Base-by-base conservation (phyloP, 2,329 filamentous ascomycete species). In the Phialophora expanda region DNA sequence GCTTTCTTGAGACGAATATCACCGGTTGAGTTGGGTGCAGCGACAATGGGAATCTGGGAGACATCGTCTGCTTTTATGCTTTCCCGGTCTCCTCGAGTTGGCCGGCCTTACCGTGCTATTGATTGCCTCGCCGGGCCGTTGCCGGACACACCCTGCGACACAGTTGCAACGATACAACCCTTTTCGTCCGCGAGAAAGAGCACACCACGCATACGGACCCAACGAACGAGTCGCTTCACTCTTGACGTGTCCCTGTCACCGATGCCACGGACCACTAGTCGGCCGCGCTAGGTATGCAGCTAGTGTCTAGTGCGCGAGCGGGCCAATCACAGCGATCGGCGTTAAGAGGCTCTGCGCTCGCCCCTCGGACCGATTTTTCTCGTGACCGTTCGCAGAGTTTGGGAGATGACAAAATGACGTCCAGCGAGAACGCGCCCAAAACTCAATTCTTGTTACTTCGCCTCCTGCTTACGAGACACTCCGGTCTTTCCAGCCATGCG, bases 271-370 rank as follows among this genome's bases (percentile, higher is more conserved):
- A 22, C 12, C 14, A n/a, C 2, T 4, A 51, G 9, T 44, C 17
- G 17, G 7, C 6, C n/a, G 38, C 4, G 12, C 4, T 5, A 14
- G 14, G 46, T 56, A 62, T 69, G 67, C 67, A 65, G 61, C 67
- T 69, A 69, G 38, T 58, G n/a, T 12, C 53, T 66, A 69, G 67
- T 56, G 56, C 44, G 64, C 67, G 67, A 69, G 34, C 64, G 9
- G 44, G 50, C 67, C 64, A 69, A 69, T 66, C 57, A n/a, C 38
- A 44, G 8, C 38, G 2, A 2, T n/a, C 38, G 38, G 38, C 38
- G 38, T 44, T 44, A 44, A 44, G 38, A n/a, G 38, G 38, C 14
- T 44, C 32, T n/a, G 38, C 38, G 17, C 38, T 44, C 38, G 17
- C 1, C 38, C 38, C n/a, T n/a, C 38, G 17, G 14, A 9, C 2